Evolutionary conservation across 805 yeast species (phyloP), one percentile per base, ranked within the genome.

Genomic region (Candida silvicultrix): DNA sequence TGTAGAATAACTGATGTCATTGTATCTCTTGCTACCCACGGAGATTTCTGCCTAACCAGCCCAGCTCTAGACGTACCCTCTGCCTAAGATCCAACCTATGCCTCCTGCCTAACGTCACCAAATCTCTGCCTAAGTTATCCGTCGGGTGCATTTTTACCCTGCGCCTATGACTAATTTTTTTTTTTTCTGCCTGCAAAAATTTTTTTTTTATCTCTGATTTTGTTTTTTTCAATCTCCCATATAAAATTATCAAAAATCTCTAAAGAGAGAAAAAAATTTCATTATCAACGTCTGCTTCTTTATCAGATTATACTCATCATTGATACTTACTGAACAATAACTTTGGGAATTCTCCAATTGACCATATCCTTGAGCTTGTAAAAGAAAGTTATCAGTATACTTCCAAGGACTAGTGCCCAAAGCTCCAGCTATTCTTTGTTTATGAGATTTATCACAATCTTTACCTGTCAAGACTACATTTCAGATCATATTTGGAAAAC

Each of bases 401-500:
- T 28, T 11, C 12, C 31, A 28, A 28, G 31, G 31, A 28, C 31
- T 8, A 10, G 31, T 28, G 31, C 12, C 12, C 12, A 11, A 28
- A 28, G 14, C 14, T 28, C 14, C 31, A 8, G 14, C n/a, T 14
- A 35, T 42, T 28, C 29, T 39, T 43, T 43, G 31, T 41, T 35
- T 39, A 59, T 59, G 63, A 58, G 51, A 51, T 54, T 58, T 45
- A 43, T 47, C 36, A 48, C 62, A 21, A 56, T 57, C 41, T 58
- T 55, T 57, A 71, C 75, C 53, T 68, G 74, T 56, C 71, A 70
- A 65, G 76, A 71, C 69, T 71, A 71, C 63, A 62, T 71, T 49
- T 68, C 75, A 54, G 75, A 74, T 63, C 78, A 73, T 65, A 67
- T 75, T 62, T 74, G 79, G 79, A 74, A 73, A 59, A 71, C 75